Base-by-base conservation (phyloP, 805 yeast species). In the Cyberlindnera lachancei region DNA sequence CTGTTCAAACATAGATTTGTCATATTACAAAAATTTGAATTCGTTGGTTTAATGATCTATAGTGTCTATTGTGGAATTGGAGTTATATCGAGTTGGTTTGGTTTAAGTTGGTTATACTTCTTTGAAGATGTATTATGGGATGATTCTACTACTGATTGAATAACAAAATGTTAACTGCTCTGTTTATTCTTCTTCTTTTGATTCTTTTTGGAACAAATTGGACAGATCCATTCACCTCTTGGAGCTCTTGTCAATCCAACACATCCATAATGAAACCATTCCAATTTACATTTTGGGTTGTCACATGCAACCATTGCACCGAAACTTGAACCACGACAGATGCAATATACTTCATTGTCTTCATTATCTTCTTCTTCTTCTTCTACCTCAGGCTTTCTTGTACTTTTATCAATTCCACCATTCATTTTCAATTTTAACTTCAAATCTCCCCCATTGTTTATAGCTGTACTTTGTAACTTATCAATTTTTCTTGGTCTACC, bases 271-370 rank as follows among this genome's bases (percentile, higher is more conserved):
- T 83, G 94, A 51, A 79, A 83, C 94, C 92, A 82, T 48, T 78
- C 86, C 23, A 58, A 66, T 37, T 72, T 63, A 58, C 96, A 88
- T 23, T 72, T 67, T 3, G 66, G 66, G 45, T 84, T 75, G 53
- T 88, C 96, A 56, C 97, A 90, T 0, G 90, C 95, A 40, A 90
- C 70, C 97, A 90, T 90, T 32, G 72, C 73, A 1, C 96, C 96
- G 34, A 49, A 58, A 6, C 73, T 64, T 1, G 58, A 60, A 5
- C 58, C 55, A 5, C 61, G 52, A 38, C 82, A 75, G 11, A 59
- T 31, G 41, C 81, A 75, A 42, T 70, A 75, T 2, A 46, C 30
- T n/a, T n/a, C n/a, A n/a, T n/a, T n/a, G 12, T 32, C 44, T 7
- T 40, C 39, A 9, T 42, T 50, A n/a, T 36, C 48, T 3, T 39